Conservation (phyloP, 371 early-diverging fungal genomes). For the Syncephalastrum monosporum region DNA sequence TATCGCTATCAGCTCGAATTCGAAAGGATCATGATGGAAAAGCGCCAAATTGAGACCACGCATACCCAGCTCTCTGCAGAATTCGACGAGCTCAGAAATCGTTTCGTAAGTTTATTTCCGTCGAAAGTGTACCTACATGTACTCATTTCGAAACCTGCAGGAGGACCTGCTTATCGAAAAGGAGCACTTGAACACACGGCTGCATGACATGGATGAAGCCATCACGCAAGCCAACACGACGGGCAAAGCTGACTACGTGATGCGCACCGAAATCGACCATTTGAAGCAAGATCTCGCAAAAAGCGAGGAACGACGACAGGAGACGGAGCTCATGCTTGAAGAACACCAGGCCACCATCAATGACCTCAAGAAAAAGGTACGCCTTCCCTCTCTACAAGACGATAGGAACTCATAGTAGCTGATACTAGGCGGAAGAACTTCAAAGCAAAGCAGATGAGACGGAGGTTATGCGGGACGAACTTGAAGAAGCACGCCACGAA, state of each 20-base stretch:
- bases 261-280: constrained; percentile 87
- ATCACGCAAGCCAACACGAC: constrained; percentile 66
- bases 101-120: constrained; percentile 51
- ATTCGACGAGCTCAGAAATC: constrained; percentile 48
- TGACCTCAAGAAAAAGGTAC: constrained; percentile 67
- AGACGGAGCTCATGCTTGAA: constrained; percentile 63
- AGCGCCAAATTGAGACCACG: constrained; percentile 55
- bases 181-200: constrained; percentile 57
- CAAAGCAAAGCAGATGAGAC: constrained; percentile 72
- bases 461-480: constrained; percentile 71
- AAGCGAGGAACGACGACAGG: constrained; percentile 76
- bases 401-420: background rate
- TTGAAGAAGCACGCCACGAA: constrained; percentile 85
- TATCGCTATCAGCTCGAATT: constrained; percentile 42
- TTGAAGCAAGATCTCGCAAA: constrained; percentile 83
- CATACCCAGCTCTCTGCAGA: constrained; percentile 54
- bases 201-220: constrained; percentile 73
- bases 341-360: constrained; percentile 59
- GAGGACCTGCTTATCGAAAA: constrained; percentile 66
- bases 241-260: constrained; percentile 81
- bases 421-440: constrained; percentile 60
- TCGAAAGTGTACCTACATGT: background rate
- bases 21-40: constrained; percentile 45
- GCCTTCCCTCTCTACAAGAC: constrained; percentile 17
- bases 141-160: constrained; percentile 30